Evolutionary conservation across 192 early-diverging fungal genomes (phyloP), one percentile per base, ranked within the genome.

Genomic region (Backusella sp.): DNA sequence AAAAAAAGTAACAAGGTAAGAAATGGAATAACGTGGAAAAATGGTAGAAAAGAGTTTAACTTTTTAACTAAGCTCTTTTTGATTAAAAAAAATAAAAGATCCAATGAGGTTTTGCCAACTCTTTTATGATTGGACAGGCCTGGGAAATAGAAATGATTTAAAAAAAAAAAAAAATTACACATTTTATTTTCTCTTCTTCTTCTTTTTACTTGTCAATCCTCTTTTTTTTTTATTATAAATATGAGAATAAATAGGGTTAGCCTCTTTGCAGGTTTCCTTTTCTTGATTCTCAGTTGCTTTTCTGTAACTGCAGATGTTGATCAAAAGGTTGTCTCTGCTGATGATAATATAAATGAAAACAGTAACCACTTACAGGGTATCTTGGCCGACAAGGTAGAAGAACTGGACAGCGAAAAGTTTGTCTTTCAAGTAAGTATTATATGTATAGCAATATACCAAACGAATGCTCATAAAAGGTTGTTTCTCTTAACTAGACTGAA

Each of bases 401-500:
- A 73, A 26, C 56, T 79, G 9, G 73, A 79, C 19, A 73, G 71
- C 6, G 79, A 80, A 73, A 80, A 80, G 37, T 80, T 73, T 62
- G 73, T 72, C 26, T 80, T 80, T 23, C 75, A 80, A 39, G 79
- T 76, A 76, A 76, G 75, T 73, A 34, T 71, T 17, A 30, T 39
- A 56, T 21, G 41, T 4, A 12, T 37, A 37, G 30, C 3, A 59
- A 14, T 35, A 8, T 35, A n/a, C 32, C 32, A 32, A 2, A 32
- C 2, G 2, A 23, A 59, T 12, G 4, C n/a, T 53, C 1, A 17
- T 59, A 39, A 35, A 52, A 42, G 39, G 28, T 28, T 30, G 11
- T 19, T 9, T 36, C 19, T 6, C 12, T 19, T 49, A 0, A 71
- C 1, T 88, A 97, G 88, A 92, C 96, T 70, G 96, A 98, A 77